A percentile compares a stretch with the other conserved stretches of the same genome.
Evolutionary conservation across 768 basidiomycete genomes (phyloP).

Genomic region (Hortiboletus campestris): DNA sequence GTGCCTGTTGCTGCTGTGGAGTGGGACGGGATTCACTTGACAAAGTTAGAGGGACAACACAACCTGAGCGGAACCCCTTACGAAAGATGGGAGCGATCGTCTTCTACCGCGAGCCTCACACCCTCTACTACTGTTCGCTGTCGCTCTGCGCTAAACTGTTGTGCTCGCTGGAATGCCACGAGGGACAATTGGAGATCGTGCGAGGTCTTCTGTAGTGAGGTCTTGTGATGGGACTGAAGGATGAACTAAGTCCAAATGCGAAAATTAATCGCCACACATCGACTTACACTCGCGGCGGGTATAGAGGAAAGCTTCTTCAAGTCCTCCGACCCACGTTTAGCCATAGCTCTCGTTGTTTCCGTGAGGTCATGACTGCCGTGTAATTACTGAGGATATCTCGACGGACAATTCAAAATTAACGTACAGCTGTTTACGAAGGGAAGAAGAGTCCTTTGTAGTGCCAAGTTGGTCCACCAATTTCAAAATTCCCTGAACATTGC

Average conservation of each 20-base stretch:
- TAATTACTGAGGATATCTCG: slow-evolving; percentile 2
- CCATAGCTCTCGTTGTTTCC: slow-evolving; percentile 91
- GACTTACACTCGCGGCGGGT: slow-evolving; percentile 57
- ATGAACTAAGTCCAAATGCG: neutral
- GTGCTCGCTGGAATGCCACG: slow-evolving; percentile 88
- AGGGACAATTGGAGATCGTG: slow-evolving; percentile 90
- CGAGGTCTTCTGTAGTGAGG: slow-evolving; percentile 85
- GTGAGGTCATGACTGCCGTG: slow-evolving; percentile 83
- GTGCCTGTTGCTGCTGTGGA: slow-evolving; percentile 65
- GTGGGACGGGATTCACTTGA: slow-evolving; percentile 40
- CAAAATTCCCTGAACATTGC: slow-evolving; percentile 93
- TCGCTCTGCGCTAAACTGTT: slow-evolving; percentile 84
- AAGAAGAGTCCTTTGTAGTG: slow-evolving; percentile 73
- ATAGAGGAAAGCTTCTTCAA: slow-evolving; percentile 82
- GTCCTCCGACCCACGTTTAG: slow-evolving; percentile 90
- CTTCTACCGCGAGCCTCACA: slow-evolving; percentile 82
- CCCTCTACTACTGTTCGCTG: slow-evolving; percentile 88
- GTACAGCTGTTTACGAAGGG: slow-evolving; percentile 81
- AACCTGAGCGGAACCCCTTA: neutral
- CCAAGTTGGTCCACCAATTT: slow-evolving; percentile 98
- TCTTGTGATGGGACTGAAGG: slow-evolving; percentile 72
- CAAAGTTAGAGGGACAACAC: neutral
- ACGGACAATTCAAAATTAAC: slow-evolving; percentile 30
- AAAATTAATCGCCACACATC: neutral
- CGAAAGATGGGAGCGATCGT: slow-evolving; percentile 46